Evolutionary conservation across 257 asterid genomes (phyloP).

Genomic region (Thymus quinquecostatus): DNA sequence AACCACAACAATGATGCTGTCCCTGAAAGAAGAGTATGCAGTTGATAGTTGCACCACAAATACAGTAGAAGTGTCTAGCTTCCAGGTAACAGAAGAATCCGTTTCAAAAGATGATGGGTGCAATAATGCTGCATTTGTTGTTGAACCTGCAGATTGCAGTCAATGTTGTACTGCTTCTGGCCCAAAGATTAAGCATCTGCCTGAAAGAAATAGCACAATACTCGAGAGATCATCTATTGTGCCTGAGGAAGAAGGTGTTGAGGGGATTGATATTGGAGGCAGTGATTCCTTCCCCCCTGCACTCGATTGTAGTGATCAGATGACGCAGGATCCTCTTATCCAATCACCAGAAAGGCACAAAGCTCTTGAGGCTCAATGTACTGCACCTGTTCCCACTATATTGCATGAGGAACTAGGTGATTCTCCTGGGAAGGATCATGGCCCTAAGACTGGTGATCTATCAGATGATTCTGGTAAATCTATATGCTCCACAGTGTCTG

Average conservation of each 20-base stretch:
- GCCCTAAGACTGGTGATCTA: conserved; percentile 25
- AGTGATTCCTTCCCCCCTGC: conserved; percentile 22
- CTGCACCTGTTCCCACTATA: conserved; percentile 30
- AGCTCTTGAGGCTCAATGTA: conserved; percentile 36
- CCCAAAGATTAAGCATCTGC: conserved; percentile 38
- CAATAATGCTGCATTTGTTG: conserved; percentile 38
- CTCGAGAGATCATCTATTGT: conserved; percentile 36
- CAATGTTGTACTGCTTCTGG: conserved; percentile 29
- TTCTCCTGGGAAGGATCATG: conserved; percentile 33
- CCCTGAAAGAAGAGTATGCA: conserved; percentile 44
- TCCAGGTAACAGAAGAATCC: conserved; percentile 35
- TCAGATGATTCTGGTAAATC: conserved; percentile 34
- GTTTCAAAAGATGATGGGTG: conserved; percentile 33
- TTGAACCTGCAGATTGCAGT: conserved; percentile 43
- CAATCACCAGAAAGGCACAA: conserved; percentile 38
- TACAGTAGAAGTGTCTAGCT: conserved; percentile 34
- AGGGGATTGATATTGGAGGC: conserved; percentile 30
- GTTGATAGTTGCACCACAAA: conserved; percentile 36
- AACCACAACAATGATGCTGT: conserved; percentile 44
- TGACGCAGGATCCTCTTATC: conserved; percentile 32
- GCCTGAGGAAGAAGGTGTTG: conserved; percentile 38
- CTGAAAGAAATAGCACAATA: conserved; percentile 37
- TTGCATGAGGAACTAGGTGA: conserved; percentile 26
- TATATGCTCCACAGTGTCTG: conserved; percentile 32
- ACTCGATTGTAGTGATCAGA: conserved; percentile 32